Conservation (phyloP, 2,329 filamentous ascomycete genomes). For the Fonsecaea erecta region DNA sequence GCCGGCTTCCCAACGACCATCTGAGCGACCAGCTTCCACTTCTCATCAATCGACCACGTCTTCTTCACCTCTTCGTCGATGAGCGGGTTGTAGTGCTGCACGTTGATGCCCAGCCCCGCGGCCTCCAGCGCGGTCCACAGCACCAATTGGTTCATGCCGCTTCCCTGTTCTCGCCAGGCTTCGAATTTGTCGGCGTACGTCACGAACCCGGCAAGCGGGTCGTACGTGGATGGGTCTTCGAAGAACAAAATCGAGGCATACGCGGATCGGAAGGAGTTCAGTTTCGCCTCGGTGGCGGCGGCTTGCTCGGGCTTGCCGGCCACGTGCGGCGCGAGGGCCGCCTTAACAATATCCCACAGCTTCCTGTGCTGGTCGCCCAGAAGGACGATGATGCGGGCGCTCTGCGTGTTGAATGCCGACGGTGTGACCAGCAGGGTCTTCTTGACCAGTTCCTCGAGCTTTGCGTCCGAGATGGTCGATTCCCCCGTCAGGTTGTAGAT, state of each 20-base stretch:
- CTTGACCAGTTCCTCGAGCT: slow-evolving; percentile 26
- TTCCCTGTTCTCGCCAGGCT: slow-evolving; percentile 73
- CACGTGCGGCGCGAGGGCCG: slow-evolving; percentile 67
- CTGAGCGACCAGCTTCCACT: slow-evolving; percentile 80
- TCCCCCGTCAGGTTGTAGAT: slow-evolving; percentile 23
- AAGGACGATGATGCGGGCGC: slow-evolving; percentile 76
- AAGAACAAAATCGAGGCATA: slow-evolving; percentile 88
- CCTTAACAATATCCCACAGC: slow-evolving; percentile 70
- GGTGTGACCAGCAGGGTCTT: slow-evolving; percentile 50
- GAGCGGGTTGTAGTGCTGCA: slow-evolving; percentile 92
- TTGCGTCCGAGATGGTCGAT: slow-evolving; percentile 23
- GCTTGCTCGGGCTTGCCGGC: slow-evolving; percentile 48
- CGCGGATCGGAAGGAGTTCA: slow-evolving; percentile 49
- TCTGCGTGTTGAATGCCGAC: slow-evolving; percentile 85
- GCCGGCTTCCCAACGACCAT: slow-evolving; percentile 71
- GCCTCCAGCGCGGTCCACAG: slow-evolving; percentile 81
- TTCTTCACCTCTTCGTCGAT: slow-evolving; percentile 72
- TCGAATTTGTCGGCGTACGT: slow-evolving; percentile 79
- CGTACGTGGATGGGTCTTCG: slow-evolving; percentile 72
- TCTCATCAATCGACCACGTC: slow-evolving; percentile 70
- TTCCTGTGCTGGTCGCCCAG: slow-evolving; percentile 81
- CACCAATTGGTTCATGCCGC: slow-evolving; percentile 69
- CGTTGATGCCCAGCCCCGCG: slow-evolving; percentile 82
- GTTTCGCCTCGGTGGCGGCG: slow-evolving; percentile 14
- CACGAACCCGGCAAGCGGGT: slow-evolving; percentile 58